These are phyloP conservation scores for Neopestalotiopsis clavispora DNA, from an alignment of 2,329 filamentous ascomycete species.

Conservation along the genomic window DNA sequence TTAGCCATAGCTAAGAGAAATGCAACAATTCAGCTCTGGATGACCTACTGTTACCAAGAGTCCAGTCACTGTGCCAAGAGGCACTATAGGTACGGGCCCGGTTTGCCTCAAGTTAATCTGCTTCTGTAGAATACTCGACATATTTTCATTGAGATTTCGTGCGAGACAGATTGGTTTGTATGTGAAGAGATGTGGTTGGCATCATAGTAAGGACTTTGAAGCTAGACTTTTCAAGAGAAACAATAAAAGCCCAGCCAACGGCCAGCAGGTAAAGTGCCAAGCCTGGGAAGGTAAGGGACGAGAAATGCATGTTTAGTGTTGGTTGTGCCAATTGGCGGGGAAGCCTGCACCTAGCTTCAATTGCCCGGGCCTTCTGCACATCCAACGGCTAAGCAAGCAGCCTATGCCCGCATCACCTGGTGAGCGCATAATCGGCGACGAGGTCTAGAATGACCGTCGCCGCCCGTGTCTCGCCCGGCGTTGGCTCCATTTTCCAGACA, in stretches of 20 bases:
- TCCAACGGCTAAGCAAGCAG: neutral
- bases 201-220: neutral
- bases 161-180: neutral
- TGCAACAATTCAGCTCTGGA: too few relatives aligned
- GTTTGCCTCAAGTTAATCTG: constrained; percentile 26
- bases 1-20: too few relatives aligned
- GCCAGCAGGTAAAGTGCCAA: neutral
- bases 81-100: constrained; percentile 22
- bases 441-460: too few relatives aligned
- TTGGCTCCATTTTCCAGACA: too few relatives aligned
- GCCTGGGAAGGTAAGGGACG: neutral
- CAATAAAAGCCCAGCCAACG: neutral
- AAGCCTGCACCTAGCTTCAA: neutral
- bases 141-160: constrained; percentile 10
- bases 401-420: too few relatives aligned
- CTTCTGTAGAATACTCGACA: constrained; percentile 20
- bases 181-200: neutral
- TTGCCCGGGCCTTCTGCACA: neutral
- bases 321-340: neutral
- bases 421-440: too few relatives aligned
- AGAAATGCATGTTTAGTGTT: neutral
- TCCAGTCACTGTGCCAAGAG: constrained; percentile 28
- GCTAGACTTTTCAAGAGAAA: neutral
- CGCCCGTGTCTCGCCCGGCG: too few relatives aligned
- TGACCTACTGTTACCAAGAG: constrained; percentile 27